Conservation (phyloP, 2,329 filamentous ascomycete genomes). For the Tolypocladium guangdongense region DNA sequence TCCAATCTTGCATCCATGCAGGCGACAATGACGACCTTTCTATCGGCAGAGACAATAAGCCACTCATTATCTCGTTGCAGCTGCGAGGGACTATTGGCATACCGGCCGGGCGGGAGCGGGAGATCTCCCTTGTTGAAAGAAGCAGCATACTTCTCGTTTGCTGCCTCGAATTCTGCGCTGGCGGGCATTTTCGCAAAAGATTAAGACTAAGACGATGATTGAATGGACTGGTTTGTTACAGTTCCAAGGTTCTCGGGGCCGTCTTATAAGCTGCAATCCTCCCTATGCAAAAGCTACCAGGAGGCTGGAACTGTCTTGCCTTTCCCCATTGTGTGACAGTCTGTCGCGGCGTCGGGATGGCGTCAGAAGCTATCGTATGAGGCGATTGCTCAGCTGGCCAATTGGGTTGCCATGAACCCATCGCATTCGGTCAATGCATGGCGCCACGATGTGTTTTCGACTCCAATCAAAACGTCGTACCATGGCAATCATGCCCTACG, state of each 20-base stretch:
- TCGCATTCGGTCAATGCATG: background rate
- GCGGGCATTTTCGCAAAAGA: constrained; percentile 8
- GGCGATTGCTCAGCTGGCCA: background rate
- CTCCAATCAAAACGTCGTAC: background rate
- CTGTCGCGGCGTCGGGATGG: background rate
- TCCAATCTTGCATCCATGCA: constrained; percentile 77
- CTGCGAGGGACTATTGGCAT: constrained; percentile 6
- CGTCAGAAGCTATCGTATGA: background rate
- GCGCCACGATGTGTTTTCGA: background rate
- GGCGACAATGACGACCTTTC: constrained; percentile 40
- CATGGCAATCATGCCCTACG: background rate
- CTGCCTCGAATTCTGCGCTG: constrained; percentile 15
- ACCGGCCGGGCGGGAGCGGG: constrained; percentile 51
- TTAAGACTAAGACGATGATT: too few species aligned
- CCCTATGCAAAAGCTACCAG: background rate
- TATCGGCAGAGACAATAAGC: constrained; percentile 3
- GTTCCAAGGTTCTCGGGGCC: background rate
- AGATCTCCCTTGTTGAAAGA: constrained; percentile 61
- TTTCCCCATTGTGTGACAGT: too few species aligned
- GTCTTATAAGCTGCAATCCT: background rate
- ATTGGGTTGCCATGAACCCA: background rate
- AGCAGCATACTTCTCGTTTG: constrained; percentile 41
- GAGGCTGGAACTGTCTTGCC: background rate
- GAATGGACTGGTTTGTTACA: background rate
- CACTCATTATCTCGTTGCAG: background rate